Evolutionary conservation across 139 green algal genomes (phyloP), one percentile per base, ranked within the genome.

Genomic region (Closterium sp.): DNA sequence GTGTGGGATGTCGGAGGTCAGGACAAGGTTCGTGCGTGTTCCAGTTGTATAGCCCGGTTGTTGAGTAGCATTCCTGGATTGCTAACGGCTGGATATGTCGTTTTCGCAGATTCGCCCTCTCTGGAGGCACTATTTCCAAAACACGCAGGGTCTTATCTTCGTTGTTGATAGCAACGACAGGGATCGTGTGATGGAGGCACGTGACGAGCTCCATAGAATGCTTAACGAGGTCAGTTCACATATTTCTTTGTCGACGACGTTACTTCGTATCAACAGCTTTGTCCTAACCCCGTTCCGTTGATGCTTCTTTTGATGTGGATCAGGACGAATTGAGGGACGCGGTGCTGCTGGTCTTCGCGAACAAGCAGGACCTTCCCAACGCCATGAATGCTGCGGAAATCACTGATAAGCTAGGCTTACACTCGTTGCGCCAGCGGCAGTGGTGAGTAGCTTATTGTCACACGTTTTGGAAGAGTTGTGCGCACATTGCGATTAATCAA

Each of bases 361-460:
- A 99, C 97, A 99, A 99, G 95, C 98, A 99, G 96, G 98, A 99
- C 95, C 96, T 99, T 96, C 98, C 98, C 22, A 99, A 99, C 94
- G 98, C 98, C 13, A 99, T 99, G 98, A 99, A 98, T 92, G 97
- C 98, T n/a, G 98, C 98, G 86, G 98, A 99, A 95, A 99, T 99
- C 94, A 99, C 98, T 50, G 98, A 99, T 95, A 99, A 99, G 97
- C 97, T 99, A 85, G 98, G 97, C 73, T 96, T 99, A 93, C 97
- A 99, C 96, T 97, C 95, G 24, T 96, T 99, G 92, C 97, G 98
- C 92, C 97, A 99, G 95, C 97, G 98, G 91, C 96, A 99, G 94
- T 99, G 98, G 98, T 99, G 98, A 95, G 98, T 99, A 24, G 11
- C 62, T 79, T 22, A 79, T 24, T 79, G 62, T 27, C 62, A 24